Evolutionary conservation across 225 moss, liverwort and hornwort species (phyloP), one percentile per base, ranked within the genome.

Genomic region (Straminergon stramineum): DNA sequence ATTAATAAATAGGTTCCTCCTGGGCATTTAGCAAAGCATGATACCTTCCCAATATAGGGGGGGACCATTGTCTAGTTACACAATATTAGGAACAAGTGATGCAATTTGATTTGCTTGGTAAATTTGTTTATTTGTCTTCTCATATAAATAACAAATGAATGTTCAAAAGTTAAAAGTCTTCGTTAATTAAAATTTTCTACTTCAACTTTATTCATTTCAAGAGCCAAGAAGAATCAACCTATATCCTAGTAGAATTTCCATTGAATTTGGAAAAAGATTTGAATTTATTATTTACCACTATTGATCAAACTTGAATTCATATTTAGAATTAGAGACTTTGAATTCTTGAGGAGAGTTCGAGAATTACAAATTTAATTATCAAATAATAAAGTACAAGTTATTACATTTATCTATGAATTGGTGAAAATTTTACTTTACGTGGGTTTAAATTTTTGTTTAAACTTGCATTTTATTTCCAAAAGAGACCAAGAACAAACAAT

Each of bases 221-320:
- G 2, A 3, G 11, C 17, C 7, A 68, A 18, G 10, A 3, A 37
- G 6, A 37, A 68, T 35, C 68, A 68, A 17, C 6, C 7, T 6
- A 68, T 20, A 34, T 11, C 20, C 3, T 37, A 19, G 11, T 20
- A 68, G 21, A 68, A 68, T 67, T n/a, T 37, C 12, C 21, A 68
- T 4, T 2, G 0, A 2, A n/a, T 68, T 2, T 20, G 0, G 22
- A 4, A 69, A n/a, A 69, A n/a, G 4, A 39, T n/a, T 21, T 37
- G 17, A 13, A 23, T 1, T 69, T 22, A 13, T 7, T n/a, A 22
- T n/a, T 16, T n/a, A 7, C 4, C 2, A n/a, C 22, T 2, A 2
- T 7, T 39, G 19, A n/a, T 23, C n/a, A 39, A n/a, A 23, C n/a
- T n/a, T 22, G n/a, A 69, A 23, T 69, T 22, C 1, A n/a, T 69